A percentile compares a stretch with the other conserved stretches of the same genome.
Evolutionary conservation across 2,329 filamentous ascomycete genomes (phyloP).

Genomic region (Amauroascus verrucosus): DNA sequence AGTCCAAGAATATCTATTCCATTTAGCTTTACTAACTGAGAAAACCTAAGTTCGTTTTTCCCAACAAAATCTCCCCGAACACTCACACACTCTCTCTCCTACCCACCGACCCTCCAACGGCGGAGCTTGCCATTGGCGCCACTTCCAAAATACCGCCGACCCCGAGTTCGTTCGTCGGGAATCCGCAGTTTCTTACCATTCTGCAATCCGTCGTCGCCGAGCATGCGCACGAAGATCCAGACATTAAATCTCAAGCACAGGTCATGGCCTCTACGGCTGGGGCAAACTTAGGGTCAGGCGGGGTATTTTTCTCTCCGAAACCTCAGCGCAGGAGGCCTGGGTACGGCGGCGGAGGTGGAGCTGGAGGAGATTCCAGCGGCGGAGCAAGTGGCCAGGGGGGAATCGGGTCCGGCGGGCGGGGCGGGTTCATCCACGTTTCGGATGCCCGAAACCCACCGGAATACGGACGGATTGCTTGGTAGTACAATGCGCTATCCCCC

Average conservation of each 20-base stretch:
- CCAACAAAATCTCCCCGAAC: conserved; percentile 30
- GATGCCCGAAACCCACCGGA: conserved; percentile 52
- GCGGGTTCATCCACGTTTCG: conserved; percentile 55
- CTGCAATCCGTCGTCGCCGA: conserved; percentile 47
- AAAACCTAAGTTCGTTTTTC: conserved; percentile 22
- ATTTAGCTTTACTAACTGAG: not conserved
- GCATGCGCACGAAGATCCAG: conserved; percentile 47
- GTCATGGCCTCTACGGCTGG: conserved; percentile 51
- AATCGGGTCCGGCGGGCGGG: conserved; percentile 46
- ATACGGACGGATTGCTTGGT: conserved; percentile 53
- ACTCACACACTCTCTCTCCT: conserved; percentile 47
- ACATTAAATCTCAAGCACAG: conserved; percentile 48
- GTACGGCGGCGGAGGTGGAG: conserved; percentile 28
- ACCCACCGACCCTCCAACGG: conserved; percentile 44
- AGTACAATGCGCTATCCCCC: conserved; percentile 8
- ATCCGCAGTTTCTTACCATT: conserved; percentile 46
- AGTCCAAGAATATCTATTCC: not conserved
- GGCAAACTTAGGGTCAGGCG: conserved; percentile 43
- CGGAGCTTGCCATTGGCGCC: conserved; percentile 46
- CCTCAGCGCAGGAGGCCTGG: conserved; percentile 22
- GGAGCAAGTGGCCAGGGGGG: conserved; percentile 51
- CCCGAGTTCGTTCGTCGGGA: conserved; percentile 46
- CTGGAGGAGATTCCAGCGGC: conserved; percentile 33
- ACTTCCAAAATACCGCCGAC: conserved; percentile 47
- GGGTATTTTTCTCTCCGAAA: conserved; percentile 36